Percentiles rank a stretch among this genome's conserved stretches.
These are phyloP conservation scores for Endothia cerciana DNA, from an alignment of 2,329 filamentous ascomycete species.

Conservation along the genomic window DNA sequence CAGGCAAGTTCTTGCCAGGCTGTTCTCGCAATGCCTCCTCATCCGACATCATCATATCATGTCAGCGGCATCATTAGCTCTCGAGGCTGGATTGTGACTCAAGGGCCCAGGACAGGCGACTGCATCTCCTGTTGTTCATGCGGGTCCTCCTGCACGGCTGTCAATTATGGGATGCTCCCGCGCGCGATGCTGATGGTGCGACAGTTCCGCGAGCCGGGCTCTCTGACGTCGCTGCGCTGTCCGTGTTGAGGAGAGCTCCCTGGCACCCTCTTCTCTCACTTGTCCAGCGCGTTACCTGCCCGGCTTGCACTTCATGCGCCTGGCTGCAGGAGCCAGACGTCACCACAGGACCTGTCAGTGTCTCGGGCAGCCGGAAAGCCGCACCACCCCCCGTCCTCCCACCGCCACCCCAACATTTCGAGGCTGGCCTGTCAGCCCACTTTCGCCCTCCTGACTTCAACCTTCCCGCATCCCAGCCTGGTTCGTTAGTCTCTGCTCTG, in stretches of 20 bases:
- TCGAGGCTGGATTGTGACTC: neutral
- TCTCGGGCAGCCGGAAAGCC: neutral
- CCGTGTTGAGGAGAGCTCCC: neutral
- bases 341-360: neutral
- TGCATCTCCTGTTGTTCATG: slow-evolving; percentile 12
- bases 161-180: neutral
- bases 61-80: neutral
- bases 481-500: neutral
- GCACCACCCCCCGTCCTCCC: neutral
- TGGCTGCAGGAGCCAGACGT: neutral
- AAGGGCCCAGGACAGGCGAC: neutral
- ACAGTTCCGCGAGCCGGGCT: slow-evolving; percentile 18
- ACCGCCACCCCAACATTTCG: neutral
- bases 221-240: neutral
- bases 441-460: neutral
- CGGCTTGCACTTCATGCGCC: neutral
- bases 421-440: neutral
- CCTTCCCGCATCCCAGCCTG: neutral
- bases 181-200: slow-evolving; percentile 14
- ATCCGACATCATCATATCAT: neutral
- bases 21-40: neutral
- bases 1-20: neutral
- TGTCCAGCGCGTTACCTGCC: neutral
- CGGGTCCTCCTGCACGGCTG: slow-evolving; percentile 2
- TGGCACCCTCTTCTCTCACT: neutral